Conservation (phyloP, 192 early-diverging fungal species). For the Linnemannia exigua region DNA sequence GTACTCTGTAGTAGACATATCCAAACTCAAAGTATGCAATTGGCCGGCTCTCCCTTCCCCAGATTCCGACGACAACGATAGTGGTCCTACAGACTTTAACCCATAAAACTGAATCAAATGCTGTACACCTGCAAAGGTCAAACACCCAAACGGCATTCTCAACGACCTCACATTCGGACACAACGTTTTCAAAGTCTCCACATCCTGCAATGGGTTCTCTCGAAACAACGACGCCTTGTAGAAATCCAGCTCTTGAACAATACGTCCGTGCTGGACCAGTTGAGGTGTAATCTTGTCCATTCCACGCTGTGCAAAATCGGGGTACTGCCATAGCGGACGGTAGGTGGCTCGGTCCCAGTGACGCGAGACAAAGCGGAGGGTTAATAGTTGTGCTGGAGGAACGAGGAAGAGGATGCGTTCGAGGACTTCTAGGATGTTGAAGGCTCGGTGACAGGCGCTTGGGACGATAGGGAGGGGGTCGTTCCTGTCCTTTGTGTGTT, state of each 20-base stretch:
- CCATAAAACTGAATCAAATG: conserved; percentile 10
- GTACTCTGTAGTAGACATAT: conserved; percentile 3
- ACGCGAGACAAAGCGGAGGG: conserved; percentile 20
- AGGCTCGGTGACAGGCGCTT: conserved; percentile 4
- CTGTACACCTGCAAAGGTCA: conserved; percentile 18
- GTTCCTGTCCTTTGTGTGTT: background rate
- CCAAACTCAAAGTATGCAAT: conserved; percentile 15
- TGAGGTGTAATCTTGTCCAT: conserved; percentile 9
- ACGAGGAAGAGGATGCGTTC: conserved; percentile 22
- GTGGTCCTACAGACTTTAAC: background rate
- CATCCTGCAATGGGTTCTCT: background rate
- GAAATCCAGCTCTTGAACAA: conserved; percentile 23
- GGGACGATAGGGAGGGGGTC: background rate
- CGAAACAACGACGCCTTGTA: background rate
- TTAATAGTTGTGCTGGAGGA: background rate
- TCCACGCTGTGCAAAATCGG: conserved; percentile 1
- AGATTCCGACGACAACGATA: background rate
- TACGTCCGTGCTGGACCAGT: conserved; percentile 8
- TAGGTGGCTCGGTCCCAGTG: conserved; percentile 16
- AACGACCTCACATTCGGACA: conserved; percentile 14
- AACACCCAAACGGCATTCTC: conserved; percentile 14
- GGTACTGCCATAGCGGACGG: conserved; percentile 17
- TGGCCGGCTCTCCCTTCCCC: background rate
- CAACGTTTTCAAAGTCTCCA: background rate
- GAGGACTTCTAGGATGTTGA: conserved; percentile 23